Base-by-base conservation (phyloP, 345 rosid species). In the Aurinia saxatilis region DNA sequence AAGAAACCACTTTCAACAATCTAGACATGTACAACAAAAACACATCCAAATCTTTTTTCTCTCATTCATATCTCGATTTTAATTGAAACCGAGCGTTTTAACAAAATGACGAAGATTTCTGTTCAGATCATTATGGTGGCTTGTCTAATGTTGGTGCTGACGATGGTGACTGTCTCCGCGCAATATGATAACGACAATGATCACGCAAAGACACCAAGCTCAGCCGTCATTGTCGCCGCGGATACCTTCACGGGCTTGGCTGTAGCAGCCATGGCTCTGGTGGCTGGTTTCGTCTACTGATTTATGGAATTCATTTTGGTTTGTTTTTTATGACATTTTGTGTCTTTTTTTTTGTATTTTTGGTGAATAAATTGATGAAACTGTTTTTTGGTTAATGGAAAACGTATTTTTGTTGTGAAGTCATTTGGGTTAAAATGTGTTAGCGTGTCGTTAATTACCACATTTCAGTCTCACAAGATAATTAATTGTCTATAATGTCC, bases 271-370 rank as follows among this genome's bases (percentile, higher is more conserved):
- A 11, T 37, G 48, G 39, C 63, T 46, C 10, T 66, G 19, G 21
- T 46, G 12, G 50, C 54, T 27, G 48, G 63, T 36, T 55, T 66
- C 31, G 35, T 25, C 46, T 35, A 54, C 47, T 65, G 70, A 52
- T 15, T 23, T 50, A 0, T 0, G 11, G 10, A 29, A 7, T n/a
- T 13, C 21, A 0, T 19, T 61, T 39, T 41, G 34, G 9, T 4
- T 27, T 27, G 6, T 13, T 11, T 39, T 12, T 4, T 7, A 9
- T 29, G 41, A 12, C 33, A 21, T 8, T 35, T 51, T 30, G 25
- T n/a, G 11, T 16, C 31, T 31, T 3, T 16, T 7, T 0, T 45
- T 23, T 15, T 55, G 10, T 51, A 10, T 18, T 33, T 33, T 51
- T 11, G 39, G 10, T 27, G 31, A 27, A 27, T 27, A 27, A 27